Conservation (phyloP, 1,139 yeast genomes). For the Yamadazyma atmosphaerica region DNA sequence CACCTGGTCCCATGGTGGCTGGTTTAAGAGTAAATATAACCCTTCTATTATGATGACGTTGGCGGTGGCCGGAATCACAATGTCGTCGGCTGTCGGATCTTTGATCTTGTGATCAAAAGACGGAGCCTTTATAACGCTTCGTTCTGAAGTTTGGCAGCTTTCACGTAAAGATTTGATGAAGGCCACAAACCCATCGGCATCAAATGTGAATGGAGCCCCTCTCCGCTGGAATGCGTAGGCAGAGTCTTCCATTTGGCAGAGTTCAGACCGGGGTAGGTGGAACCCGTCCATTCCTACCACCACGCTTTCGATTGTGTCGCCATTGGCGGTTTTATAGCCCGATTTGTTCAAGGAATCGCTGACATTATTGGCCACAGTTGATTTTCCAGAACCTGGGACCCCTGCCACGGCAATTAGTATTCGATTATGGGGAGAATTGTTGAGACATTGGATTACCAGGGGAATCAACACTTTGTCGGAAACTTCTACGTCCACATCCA, state of each 20-base stretch:
- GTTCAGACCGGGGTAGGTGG: constrained; percentile 62
- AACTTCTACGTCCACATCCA: constrained; percentile 1
- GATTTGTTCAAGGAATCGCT: constrained; percentile 16
- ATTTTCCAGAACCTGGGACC: constrained; percentile 82
- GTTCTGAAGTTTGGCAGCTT: constrained; percentile 16
- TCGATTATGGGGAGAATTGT: constrained; percentile 19
- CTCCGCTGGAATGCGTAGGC: constrained; percentile 61
- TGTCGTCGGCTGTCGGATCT: constrained; percentile 64
- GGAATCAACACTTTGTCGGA: background rate
- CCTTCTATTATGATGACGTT: constrained; percentile 67
- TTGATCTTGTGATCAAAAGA: constrained; percentile 73
- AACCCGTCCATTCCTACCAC: constrained; percentile 67
- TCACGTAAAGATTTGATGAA: constrained; percentile 21
- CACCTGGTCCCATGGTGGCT: constrained; percentile 53
- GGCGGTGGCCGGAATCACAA: constrained; percentile 40
- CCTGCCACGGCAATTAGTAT: constrained; percentile 65
- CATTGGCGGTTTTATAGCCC: constrained; percentile 27
- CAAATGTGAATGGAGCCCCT: constrained; percentile 88
- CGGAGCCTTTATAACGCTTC: constrained; percentile 50
- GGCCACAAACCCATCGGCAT: constrained; percentile 44
- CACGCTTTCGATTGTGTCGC: constrained; percentile 6
- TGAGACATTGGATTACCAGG: background rate
- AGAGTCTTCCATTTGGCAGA: constrained; percentile 54
- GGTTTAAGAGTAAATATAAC: constrained; percentile 52
- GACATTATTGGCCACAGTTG: constrained; percentile 54